Evolutionary conservation across 106 monocot species (phyloP).

Genomic region (Dendrobium catenatum): DNA sequence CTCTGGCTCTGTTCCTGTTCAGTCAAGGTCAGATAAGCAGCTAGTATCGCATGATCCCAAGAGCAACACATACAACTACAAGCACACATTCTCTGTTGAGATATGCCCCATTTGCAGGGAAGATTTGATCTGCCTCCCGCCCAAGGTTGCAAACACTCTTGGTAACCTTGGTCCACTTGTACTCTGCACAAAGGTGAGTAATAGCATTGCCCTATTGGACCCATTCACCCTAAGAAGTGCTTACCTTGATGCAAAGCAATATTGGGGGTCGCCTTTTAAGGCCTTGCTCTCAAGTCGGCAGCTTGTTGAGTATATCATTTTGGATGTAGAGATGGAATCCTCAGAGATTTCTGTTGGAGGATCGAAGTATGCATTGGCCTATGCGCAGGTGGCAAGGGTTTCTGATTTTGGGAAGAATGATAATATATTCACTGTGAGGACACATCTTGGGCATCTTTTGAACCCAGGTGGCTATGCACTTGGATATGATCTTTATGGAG

Average conservation of each 20-base stretch:
- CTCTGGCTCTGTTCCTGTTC: slow-evolving; percentile 16
- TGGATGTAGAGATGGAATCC: slow-evolving; percentile 31
- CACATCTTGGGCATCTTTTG: slow-evolving; percentile 72
- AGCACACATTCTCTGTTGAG: slow-evolving; percentile 46
- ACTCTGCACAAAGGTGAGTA: slow-evolving; percentile 35
- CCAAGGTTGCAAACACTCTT: slow-evolving; percentile 11
- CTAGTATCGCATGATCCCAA: slow-evolving; percentile 36
- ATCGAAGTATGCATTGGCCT: slow-evolving; percentile 44
- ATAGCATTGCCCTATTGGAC: slow-evolving; percentile 30
- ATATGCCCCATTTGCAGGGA: slow-evolving; percentile 40
- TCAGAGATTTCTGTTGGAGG: slow-evolving; percentile 37
- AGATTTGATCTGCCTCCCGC: slow-evolving; percentile 36
- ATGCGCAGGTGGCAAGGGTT: slow-evolving; percentile 61
- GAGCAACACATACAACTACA: slow-evolving; percentile 45
- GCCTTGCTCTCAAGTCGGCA: slow-evolving; percentile 40
- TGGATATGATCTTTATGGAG: slow-evolving; percentile 73
- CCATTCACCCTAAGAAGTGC: slow-evolving; percentile 34
- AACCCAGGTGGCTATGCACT: slow-evolving; percentile 70
- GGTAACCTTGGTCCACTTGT: slow-evolving; percentile 37
- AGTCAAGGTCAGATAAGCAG: slow-evolving; percentile 24
- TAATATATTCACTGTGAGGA: slow-evolving; percentile 46
- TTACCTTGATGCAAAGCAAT: slow-evolving; percentile 41
- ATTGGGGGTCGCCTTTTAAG: slow-evolving; percentile 46
- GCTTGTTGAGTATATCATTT: slow-evolving; percentile 52
- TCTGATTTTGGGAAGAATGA: slow-evolving; percentile 76